Evolutionary conservation across 768 basidiomycete species (phyloP), one percentile per base, ranked within the genome.

Genomic region (Termitomyces sp.): DNA sequence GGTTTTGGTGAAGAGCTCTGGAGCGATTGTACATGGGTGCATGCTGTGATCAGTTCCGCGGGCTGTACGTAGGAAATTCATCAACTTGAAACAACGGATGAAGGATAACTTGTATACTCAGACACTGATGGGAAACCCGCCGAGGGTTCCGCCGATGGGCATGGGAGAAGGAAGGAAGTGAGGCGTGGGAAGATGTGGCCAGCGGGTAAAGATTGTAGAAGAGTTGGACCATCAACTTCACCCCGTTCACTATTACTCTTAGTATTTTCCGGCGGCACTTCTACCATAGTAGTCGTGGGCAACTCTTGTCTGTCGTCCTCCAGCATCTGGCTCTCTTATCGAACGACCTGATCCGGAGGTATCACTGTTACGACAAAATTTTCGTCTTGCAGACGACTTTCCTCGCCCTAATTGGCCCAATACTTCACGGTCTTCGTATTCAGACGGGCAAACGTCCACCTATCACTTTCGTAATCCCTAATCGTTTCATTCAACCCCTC

Each of bases 391-490:
- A 44, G 68, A 65, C 66, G 60, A 57, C 57, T 61, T 64, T 65
- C 61, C 62, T 73, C 68, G 66, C 66, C 66, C 59, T 72, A 68
- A 71, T 69, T 64, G 63, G 65, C 69, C 60, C 51, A 58, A 47
- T 63, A 62, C 62, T 69, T 59, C 26, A 64, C 60, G 59, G 67
- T 64, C 65, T 64, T 66, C 64, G 62, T 62, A 58, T 64, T 61
- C 63, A 62, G 66, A 63, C 68, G 70, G 66, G 66, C 70, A 70
- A 68, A 65, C 65, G 63, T 69, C 68, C 64, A 64, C 68, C 62
- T 66, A 66, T 54, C 69, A 66, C 70, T 69, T 72, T 74, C 75
- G 72, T 92, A 92, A 92, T 92, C 82, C 82, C 80, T 92, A 92
- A 90, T 90, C 83, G 73, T 81, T 82, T 76, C 77, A 73, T 77